phyloP scores from a whole-genome alignment of 108 stramenopile species.

The Cyclotella sp. region DNA sequence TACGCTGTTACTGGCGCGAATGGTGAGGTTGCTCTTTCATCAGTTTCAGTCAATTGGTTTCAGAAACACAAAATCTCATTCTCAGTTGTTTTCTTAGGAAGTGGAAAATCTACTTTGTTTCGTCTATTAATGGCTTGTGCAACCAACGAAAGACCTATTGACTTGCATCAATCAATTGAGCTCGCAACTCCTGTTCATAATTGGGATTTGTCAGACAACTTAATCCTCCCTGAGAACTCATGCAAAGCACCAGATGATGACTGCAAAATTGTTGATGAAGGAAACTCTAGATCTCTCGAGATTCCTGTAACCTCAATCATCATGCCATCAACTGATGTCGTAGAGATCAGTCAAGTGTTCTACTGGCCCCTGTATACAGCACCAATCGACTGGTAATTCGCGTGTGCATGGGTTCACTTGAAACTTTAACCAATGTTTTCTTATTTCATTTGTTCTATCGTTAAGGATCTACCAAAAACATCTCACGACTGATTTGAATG shows the following conservation, averaged over 20 bases:
- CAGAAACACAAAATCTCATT: no score
- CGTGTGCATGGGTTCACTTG: background rate
- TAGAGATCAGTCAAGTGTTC: constrained; percentile 86
- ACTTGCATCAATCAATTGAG: constrained; percentile 75
- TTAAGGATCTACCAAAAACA: constrained; percentile 70
- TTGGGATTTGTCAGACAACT: constrained; percentile 55
- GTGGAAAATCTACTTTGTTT: constrained; percentile 28
- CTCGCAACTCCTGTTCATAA: constrained; percentile 65
- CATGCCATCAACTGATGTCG: constrained; percentile 86
- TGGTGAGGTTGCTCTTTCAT: constrained; percentile 9
- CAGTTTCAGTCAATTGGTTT: background rate
- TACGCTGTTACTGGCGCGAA: constrained; percentile 79
- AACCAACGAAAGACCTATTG: constrained; percentile 76
- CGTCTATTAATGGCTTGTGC: constrained; percentile 79
- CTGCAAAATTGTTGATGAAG: constrained; percentile 47
- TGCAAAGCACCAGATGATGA: constrained; percentile 51
- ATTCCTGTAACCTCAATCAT: constrained; percentile 68
- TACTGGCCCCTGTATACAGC: constrained; percentile 87
- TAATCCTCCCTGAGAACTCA: constrained; percentile 52
- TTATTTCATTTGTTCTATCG: background rate
- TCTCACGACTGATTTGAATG: constrained; percentile 43
- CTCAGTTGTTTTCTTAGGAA: background rate
- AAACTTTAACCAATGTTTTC: background rate
- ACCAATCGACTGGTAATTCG: constrained; percentile 74
- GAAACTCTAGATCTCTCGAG: constrained; percentile 8